A percentile compares a stretch with the other conserved stretches of the same genome.
Evolutionary conservation across 2,329 filamentous ascomycete genomes (phyloP).

Genomic region (Periconia digitata): DNA sequence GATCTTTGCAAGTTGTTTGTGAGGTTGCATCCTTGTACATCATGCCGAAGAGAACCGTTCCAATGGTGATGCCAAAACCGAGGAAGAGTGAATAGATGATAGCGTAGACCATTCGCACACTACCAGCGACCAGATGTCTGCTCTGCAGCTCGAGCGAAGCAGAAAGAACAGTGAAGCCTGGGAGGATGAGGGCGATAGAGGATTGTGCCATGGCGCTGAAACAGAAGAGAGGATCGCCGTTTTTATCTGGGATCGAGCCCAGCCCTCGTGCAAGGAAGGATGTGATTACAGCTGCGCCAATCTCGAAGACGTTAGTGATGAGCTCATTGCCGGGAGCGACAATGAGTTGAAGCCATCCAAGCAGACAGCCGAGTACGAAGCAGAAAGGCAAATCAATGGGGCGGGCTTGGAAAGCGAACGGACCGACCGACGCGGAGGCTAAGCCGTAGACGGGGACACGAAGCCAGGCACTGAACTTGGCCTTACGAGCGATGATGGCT

Average conservation of each 20-base stretch:
- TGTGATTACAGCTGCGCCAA: conserved; percentile 52
- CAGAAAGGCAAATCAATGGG: conserved; percentile 77
- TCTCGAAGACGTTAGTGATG: conserved; percentile 58
- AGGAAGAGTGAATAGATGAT: conserved; percentile 57
- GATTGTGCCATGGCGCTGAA: conserved; percentile 55
- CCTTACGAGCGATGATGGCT: conserved; percentile 60
- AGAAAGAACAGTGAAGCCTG: conserved; percentile 55
- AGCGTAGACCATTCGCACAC: conserved; percentile 56
- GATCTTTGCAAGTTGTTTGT: conserved; percentile 45
- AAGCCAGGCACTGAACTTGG: conserved; percentile 54
- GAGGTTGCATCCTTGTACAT: conserved; percentile 52
- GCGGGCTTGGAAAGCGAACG: conserved; percentile 77
- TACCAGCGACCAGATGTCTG: conserved; percentile 51
- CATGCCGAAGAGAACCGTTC: conserved; percentile 52
- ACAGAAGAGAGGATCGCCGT: conserved; percentile 50
- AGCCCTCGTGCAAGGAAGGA: conserved; percentile 53
- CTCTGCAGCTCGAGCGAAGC: conserved; percentile 53
- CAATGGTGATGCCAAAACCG: conserved; percentile 55
- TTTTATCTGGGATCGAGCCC: conserved; percentile 45
- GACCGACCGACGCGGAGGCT: conserved; percentile 74
- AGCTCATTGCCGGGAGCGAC: conserved; percentile 73
- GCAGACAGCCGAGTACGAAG: conserved; percentile 72
- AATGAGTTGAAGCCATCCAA: conserved; percentile 74
- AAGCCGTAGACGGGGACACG: conserved; percentile 71
- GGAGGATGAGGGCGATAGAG: conserved; percentile 53